These are phyloP conservation scores for Nymphaea colorata DNA, from an alignment of 164 flowering plant species.

Conservation along the genomic window DNA sequence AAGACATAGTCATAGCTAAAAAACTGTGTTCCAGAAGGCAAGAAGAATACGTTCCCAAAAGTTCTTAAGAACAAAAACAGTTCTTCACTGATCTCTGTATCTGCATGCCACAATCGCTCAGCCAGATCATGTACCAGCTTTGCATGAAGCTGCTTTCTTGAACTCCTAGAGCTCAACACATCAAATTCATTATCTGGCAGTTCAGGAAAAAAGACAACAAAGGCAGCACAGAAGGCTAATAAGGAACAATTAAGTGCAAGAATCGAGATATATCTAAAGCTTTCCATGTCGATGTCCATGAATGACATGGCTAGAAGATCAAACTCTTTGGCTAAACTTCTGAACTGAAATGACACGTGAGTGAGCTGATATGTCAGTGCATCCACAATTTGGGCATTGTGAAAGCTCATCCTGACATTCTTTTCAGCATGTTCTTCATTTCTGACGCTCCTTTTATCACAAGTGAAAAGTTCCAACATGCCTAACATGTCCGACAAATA, in stretches of 20 bases:
- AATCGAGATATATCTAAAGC: conserved; percentile 33
- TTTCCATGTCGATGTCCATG: conserved; percentile 41
- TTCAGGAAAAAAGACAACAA: conserved; percentile 22
- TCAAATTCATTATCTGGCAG: conserved; percentile 9
- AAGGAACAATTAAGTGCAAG: conserved; percentile 58
- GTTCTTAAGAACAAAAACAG: conserved; percentile 30
- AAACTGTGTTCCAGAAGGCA: conserved; percentile 19
- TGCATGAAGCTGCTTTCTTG: conserved; percentile 9
- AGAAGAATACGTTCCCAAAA: conserved; percentile 15
- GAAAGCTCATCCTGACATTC: conserved; percentile 6
- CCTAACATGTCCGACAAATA: conserved; percentile 26
- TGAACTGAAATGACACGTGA: conserved; percentile 29
- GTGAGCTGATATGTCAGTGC: conserved; percentile 13
- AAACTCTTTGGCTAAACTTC: conserved; percentile 39
- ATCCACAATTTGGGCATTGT: conserved; percentile 7
- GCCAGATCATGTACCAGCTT: conserved; percentile 35
- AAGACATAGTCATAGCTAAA: conserved; percentile 16
- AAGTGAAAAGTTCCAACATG: conserved; percentile 15
- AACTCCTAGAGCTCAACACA: conserved; percentile 5
- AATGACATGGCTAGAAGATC: conserved; percentile 57
- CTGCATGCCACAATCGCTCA: conserved; percentile 34
- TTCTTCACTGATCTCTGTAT: conserved; percentile 27
- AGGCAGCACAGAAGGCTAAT: conserved; percentile 50
- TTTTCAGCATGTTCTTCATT: not conserved
- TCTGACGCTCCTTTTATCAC: conserved; percentile 4